Evolutionary conservation across 768 basidiomycete species (phyloP), one percentile per base, ranked within the genome.

Genomic region (Amanita thiersii): DNA sequence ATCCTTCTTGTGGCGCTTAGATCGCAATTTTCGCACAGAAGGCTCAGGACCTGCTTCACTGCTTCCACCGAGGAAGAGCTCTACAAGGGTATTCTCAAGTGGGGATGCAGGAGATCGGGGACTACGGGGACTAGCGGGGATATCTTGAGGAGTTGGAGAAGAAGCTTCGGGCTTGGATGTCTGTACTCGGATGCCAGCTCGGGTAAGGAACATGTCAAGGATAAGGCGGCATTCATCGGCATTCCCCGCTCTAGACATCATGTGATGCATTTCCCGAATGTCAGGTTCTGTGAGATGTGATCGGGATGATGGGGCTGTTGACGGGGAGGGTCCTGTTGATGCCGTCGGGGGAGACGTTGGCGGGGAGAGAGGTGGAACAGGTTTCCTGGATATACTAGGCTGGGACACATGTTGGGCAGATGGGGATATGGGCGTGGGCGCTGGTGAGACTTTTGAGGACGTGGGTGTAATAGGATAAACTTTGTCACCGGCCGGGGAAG

Each of bases 161-260:
- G 58, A 57, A 35, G 52, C 53, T 32, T 62, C 55, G 18, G 56
- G 47, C 23, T 65, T 61, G 41, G 47, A n/a, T n/a, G n/a, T 45
- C 15, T 15, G 34, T 19, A 56, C 15, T 8, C 60, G 40, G 32
- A 69, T 68, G 12, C 76, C 77, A 39, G 70, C 70, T 48, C 77
- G 78, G 9, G 77, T 70, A 44, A 94, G 65, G 62, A 86, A 84
- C 68, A 89, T 85, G 48, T 88, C 82, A 20, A 90, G 69, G 43
- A 93, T 78, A 31, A 92, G 65, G 38, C 86, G 84, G 55, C 89
- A 91, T 64, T 94, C 91, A 46, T 82, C 79, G 34, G 75, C 84
- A 31, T 71, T 78, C 1, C 82, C 81, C 10, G 90, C 88, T 37
- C 64, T 73, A 6, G 72, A 59, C 12, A 93, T 60, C 43, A 86